Evolutionary conservation across 2,329 filamentous ascomycete genomes (phyloP).

Genomic region (Aspergillus transmontanensis): DNA sequence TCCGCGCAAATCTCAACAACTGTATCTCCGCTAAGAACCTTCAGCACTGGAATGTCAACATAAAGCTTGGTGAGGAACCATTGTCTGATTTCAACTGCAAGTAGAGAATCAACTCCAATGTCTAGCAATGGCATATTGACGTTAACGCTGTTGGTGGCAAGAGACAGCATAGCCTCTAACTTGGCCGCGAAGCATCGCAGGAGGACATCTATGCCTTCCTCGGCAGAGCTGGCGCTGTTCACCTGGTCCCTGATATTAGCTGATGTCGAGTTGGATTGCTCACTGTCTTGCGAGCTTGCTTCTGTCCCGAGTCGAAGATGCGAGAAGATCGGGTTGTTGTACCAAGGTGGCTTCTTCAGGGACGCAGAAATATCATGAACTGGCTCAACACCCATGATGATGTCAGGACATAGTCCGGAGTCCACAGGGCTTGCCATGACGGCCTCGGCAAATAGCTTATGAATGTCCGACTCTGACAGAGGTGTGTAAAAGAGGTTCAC

Average conservation of each 20-base stretch:
- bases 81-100: background rate
- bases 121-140: background rate
- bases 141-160: slow-evolving; percentile 2
- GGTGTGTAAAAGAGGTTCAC: background rate
- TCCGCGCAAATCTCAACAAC: background rate
- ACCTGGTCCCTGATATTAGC: no score
- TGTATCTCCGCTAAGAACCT: background rate
- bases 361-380: background rate
- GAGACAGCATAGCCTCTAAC: no score
- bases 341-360: background rate
- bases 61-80: background rate
- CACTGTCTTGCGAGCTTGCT: slow-evolving; percentile 12
- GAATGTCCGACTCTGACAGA: no score
- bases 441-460: no score
- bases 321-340: background rate
- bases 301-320: slow-evolving; percentile 5
- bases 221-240: no score
- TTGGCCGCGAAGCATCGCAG: no score
- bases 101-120: background rate
- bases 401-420: no score
- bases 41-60: background rate
- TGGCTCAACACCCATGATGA: background rate
- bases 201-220: no score
- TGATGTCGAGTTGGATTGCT: no score
- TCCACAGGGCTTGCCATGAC: no score